Base-by-base conservation (phyloP, 1,284 basidiomycete species). In the Cystobasidiaceae sp. region DNA sequence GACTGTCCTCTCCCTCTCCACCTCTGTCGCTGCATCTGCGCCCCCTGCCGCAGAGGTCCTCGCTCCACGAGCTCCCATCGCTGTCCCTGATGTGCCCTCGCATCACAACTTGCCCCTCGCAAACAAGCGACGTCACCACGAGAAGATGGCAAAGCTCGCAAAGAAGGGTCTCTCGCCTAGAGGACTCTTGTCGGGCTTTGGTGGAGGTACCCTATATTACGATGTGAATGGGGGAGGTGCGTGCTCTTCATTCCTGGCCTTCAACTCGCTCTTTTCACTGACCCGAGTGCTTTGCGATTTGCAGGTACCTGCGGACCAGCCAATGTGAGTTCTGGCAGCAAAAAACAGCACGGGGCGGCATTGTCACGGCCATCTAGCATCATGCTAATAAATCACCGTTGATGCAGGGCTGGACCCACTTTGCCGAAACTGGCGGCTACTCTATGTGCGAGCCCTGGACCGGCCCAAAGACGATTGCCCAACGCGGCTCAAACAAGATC, bases 161-260 rank as follows among this genome's bases (percentile, higher is more conserved):
- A 62, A 62, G 60, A 30, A 39, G 21, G 41, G 45, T 33, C 7
- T 62, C 34, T 52, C 54, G 17, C 54, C 54, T 39, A 28, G 48
- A 4, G 25, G 39, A n/a, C 25, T 62, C 1, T 49, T 43, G 15
- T 44, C 34, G 19, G 21, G 46, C 25, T 43, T 27, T n/a, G 61
- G 61, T 7, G 30, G 28, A 28, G 61, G 51, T 19, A 64, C 61
- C 11, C 45, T 64, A 4, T 64, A 64, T 45, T 64, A 64, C 45
- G 61, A 64, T 45, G 25, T 64, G 27, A 56, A 56, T 44, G 61
- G 61, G 21, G 61, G 61, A 23, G 61, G 51, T 54, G 51, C 30
- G 51, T 21, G 19, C 8, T 4, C 34, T n/a, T 33, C 5, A 25
- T 17, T 33, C 11, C 4, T n/a, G 11, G 27, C 23, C 13, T 46